These are phyloP conservation scores for Orobanche coerulescens DNA, from an alignment of 257 asterid genomes.

Conservation along the genomic window DNA sequence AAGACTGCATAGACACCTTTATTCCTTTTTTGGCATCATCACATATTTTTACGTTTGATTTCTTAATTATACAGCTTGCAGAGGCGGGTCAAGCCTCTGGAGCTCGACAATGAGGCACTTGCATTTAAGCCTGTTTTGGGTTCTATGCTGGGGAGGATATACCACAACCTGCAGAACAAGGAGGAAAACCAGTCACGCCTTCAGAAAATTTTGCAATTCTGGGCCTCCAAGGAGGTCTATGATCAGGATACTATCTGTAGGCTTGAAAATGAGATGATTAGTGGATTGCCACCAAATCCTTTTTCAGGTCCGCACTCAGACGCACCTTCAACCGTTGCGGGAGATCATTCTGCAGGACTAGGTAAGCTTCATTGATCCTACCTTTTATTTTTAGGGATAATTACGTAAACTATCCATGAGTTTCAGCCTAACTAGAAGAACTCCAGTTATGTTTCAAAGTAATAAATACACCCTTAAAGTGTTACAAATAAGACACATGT, in stretches of 20 bases:
- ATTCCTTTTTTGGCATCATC: background rate
- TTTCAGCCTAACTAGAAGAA: background rate
- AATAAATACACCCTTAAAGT: background rate
- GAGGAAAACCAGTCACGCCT: slow-evolving; percentile 95
- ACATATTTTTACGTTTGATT: background rate
- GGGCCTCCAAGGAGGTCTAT: slow-evolving; percentile 94
- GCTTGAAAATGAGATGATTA: slow-evolving; percentile 50
- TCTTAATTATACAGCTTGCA: slow-evolving; percentile 63
- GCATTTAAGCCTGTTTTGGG: slow-evolving; percentile 94
- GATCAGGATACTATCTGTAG: slow-evolving; percentile 75
- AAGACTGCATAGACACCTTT: background rate
- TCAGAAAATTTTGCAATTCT: slow-evolving; percentile 81
- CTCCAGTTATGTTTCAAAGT: background rate
- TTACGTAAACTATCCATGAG: background rate
- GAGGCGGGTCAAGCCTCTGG: slow-evolving; percentile 70
- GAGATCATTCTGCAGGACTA: slow-evolving; percentile 47
- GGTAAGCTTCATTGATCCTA: slow-evolving; percentile 33
- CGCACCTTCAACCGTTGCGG: slow-evolving; percentile 30
- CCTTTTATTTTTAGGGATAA: slow-evolving; percentile 1
- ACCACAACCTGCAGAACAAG: slow-evolving; percentile 82
- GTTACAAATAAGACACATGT: background rate
- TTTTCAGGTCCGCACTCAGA: slow-evolving; percentile 50
- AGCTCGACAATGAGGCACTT: slow-evolving; percentile 86
- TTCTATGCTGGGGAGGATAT: slow-evolving; percentile 81
- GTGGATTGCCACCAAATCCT: slow-evolving; percentile 37